Percentiles rank a stretch among this genome's conserved stretches.
Conservation (phyloP, 371 early-diverging fungal species). For the Blastocladiella emersonii region DNA sequence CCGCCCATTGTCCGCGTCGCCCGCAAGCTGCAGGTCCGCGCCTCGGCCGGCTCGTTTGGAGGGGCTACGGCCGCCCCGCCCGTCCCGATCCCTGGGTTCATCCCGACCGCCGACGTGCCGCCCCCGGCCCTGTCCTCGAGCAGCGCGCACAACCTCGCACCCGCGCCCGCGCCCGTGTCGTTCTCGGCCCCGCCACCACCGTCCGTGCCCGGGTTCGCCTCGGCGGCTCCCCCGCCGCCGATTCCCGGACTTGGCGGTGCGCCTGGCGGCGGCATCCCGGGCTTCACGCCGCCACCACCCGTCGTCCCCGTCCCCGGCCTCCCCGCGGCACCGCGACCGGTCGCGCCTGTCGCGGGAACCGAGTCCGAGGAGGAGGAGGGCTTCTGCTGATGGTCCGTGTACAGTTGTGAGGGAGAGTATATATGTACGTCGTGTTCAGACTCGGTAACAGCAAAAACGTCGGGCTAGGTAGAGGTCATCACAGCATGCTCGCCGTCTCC, state of each 20-base stretch:
- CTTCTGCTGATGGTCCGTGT: no score
- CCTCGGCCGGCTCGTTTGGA: neutral
- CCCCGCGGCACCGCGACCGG: no score
- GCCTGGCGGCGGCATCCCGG: neutral
- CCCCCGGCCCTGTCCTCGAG: neutral
- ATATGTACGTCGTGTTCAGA: no score
- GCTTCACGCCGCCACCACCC: neutral
- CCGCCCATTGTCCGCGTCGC: slow-evolving; percentile 52
- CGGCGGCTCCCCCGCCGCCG: neutral
- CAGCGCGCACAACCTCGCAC: neutral
- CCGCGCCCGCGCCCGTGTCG: neutral
- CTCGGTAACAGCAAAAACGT: no score
- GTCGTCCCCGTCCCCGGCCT: no score
- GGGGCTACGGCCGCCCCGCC: neutral
- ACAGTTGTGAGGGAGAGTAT: no score
- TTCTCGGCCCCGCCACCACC: neutral
- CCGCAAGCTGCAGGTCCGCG: slow-evolving; percentile 20
- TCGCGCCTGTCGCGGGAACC: no score
- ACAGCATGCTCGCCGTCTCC: no score
- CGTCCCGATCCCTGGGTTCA: neutral
- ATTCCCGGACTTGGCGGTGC: neutral
- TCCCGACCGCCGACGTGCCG: no score
- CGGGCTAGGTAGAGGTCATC: no score
- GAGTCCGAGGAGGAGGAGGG: no score
- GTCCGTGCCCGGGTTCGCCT: neutral